Conservation (phyloP, 306 rosid species). For the Quercus agrifolia region DNA sequence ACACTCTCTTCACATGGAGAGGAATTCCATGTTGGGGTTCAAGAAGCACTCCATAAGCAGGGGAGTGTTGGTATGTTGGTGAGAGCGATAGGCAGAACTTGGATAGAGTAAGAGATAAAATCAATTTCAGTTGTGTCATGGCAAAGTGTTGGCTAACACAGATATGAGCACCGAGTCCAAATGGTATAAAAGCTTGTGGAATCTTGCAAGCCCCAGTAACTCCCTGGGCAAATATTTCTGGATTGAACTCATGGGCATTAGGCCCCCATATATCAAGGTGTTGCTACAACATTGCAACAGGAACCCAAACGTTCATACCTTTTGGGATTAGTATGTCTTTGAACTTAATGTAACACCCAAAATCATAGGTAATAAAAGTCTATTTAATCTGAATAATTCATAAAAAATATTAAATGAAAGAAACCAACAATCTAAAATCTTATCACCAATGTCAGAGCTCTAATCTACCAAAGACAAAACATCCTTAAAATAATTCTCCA, state of each 20-base stretch:
- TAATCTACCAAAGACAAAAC: too few species aligned
- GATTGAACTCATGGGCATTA: conserved; percentile 20
- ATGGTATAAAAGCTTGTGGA: conserved; percentile 27
- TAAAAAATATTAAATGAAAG: too few species aligned
- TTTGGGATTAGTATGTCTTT: conserved; percentile 11
- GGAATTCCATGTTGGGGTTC: conserved; percentile 29
- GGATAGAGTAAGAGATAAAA: neutral
- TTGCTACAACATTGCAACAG: neutral
- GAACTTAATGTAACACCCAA: neutral
- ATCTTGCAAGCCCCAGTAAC: conserved; percentile 14
- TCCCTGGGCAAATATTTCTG: conserved; percentile 6
- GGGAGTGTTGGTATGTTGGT: conserved; percentile 34
- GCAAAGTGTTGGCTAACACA: conserved; percentile 23
- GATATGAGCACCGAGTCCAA: conserved; percentile 19
- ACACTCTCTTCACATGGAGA: conserved; percentile 1
- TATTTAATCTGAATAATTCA: too few species aligned
- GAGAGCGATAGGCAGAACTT: conserved; percentile 34
- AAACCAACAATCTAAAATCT: too few species aligned
- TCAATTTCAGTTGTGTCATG: conserved; percentile 9
- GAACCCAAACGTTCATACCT: conserved; percentile 24
- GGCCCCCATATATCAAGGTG: conserved; percentile 21
- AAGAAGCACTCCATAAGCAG: conserved; percentile 14
- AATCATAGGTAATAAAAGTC: too few species aligned
- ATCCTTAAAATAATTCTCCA: too few species aligned
- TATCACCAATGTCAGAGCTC: too few species aligned